Evolutionary conservation across 2,329 filamentous ascomycete genomes (phyloP), one percentile per base, ranked within the genome.

Genomic region (Trichoderma atroviride): DNA sequence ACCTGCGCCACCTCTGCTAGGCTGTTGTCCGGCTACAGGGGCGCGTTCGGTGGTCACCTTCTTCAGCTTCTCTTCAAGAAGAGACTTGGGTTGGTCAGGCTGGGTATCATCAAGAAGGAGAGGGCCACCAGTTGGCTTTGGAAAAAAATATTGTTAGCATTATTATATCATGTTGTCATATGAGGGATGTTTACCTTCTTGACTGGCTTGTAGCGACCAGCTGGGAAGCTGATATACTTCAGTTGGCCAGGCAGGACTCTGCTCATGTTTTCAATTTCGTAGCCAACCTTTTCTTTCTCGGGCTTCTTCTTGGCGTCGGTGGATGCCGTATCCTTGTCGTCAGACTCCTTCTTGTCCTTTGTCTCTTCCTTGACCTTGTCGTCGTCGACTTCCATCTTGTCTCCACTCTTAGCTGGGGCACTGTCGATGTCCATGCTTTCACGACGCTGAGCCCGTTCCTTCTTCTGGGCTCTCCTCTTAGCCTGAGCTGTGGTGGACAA

Each of bases 381-480:
- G 6, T 90, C 89, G 72, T 93, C 92, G 9, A 90, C 80, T 10
- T 97, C 95, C 94, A 97, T 97, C 86, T 96, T 97, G 72, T 97
- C 94, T 3, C 85, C 85, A 37, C 86, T 83, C 72, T 82, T 81
- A 50, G 76, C 67, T 2, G 92, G 91, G 0, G 91, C 89, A 61
- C 90, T 87, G 76, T 98, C 95, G 61, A 97, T 87, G 73, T 98
- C 95, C 94, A 99, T 98, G 82, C 93, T 97, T 81, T 97, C 95
- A 14, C 92, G 88, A 71, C 93, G 88, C 76, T 94, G 92, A 47
- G 96, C 92, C 72, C 92, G 91, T 83, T 97, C 96, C 82, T 97
- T 97, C 82, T 93, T 94, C 80, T 96, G 92, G 2, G 95, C 95
- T 75, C 96, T 89, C 75, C 96, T 92, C 84, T 97, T 97, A 72